These are phyloP conservation scores for Pythium graminicola DNA, from an alignment of 352 stramenopile species.

Conservation along the genomic window DNA sequence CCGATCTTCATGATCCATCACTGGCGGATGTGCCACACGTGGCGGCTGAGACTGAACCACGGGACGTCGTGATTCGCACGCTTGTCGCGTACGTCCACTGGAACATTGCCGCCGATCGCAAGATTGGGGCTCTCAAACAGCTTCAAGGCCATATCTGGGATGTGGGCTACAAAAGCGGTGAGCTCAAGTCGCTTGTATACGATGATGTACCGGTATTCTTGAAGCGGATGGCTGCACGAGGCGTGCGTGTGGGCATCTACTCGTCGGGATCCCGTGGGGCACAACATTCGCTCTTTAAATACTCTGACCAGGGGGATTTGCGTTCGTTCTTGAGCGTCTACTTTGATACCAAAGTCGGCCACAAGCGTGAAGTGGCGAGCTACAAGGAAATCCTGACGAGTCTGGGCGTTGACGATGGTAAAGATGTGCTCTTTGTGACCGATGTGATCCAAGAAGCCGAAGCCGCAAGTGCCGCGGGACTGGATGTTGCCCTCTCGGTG, in stretches of 20 bases:
- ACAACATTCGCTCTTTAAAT: constrained; percentile 83
- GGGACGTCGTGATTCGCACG: constrained; percentile 28
- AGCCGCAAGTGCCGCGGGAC: constrained; percentile 57
- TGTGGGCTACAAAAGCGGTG: constrained; percentile 78
- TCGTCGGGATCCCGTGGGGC: constrained; percentile 88
- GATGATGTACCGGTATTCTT: constrained; percentile 86
- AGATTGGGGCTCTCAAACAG: constrained; percentile 84
- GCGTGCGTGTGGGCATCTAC: constrained; percentile 90
- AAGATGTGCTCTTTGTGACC: constrained; percentile 86
- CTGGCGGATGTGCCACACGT: constrained; percentile 27
- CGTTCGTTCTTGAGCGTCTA: constrained; percentile 67
- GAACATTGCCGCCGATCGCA: constrained; percentile 72
- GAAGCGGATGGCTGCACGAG: constrained; percentile 57
- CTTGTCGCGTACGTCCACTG: constrained; percentile 57
- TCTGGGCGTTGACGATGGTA: constrained; percentile 67
- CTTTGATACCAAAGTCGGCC: constrained; percentile 80
- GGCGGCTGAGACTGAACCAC: constrained; percentile 7
- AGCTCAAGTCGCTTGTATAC: constrained; percentile 88
- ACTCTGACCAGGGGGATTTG: constrained; percentile 79
- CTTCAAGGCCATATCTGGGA: constrained; percentile 90
- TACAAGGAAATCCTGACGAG: constrained; percentile 81
- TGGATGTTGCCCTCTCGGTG: constrained; percentile 70
- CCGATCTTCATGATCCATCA: constrained; percentile 24
- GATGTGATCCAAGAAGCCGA: constrained; percentile 83
- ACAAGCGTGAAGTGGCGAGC: constrained; percentile 65